Base-by-base conservation (phyloP, 2,329 filamentous ascomycete genomes). In the Aspergillus vadensis region DNA sequence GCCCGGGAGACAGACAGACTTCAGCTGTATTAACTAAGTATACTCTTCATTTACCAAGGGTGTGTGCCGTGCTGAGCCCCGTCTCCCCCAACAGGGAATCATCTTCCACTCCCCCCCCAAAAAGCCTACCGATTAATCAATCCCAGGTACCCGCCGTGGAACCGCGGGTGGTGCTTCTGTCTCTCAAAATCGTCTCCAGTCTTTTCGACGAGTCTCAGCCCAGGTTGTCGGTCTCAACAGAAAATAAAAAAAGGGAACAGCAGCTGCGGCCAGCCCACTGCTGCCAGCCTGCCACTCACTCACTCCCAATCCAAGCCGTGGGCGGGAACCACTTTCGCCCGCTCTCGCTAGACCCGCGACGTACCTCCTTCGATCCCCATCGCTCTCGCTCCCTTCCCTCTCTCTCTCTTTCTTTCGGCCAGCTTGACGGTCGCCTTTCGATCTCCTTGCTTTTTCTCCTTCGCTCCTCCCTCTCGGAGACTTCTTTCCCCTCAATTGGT, bases 321-420 rank as follows among this genome's bases (percentile, higher is more conserved):
- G 53, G 53, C 53, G 39, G 53, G 53, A 55, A 36, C 53, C 53
- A 55, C 53, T 55, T 55, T 55, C 53, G 53, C 53, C 53, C 53
- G 53, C 53, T 36, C 53, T 55, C 53, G 53, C 53, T 55, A 55
- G 41, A 44, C 41, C 21, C 25, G 30, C 53, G 30, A 23, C 53
- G 41, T 55, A 23, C 25, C 52, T 44, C 38, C 21, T 38, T 44
- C 38, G 36, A 15, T 55, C 52, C 23, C 52, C 38, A 17, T 30
- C 41, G 12, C 17, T 36, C 23, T 41, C 36, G 36, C 52, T 47
- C 53, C 53, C 53, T 36, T 36, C 32, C 32, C 32, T 36, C 32
- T 55, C 36, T 23, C 38, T 57, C 60, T 62, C 55, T 57, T 60
- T 50, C 57, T 52, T 59, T 49, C 58, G 47, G 47, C 47, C 47